Conservation (phyloP, 2,329 filamentous ascomycete species). For the Xylaria sp. region DNA sequence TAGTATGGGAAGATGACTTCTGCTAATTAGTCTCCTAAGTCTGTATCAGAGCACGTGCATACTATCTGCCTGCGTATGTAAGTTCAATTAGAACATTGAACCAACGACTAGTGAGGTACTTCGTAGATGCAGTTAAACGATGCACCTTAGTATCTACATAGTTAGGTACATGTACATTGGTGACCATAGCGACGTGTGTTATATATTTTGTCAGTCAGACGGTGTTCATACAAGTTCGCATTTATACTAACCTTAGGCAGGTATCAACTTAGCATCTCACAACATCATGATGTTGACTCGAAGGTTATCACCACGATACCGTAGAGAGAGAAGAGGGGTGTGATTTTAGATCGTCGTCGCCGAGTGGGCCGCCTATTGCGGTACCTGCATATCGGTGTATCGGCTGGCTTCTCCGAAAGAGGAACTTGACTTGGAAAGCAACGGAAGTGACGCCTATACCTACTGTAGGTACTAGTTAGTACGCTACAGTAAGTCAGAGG, state of each 20-base stretch:
- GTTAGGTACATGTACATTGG: neutral
- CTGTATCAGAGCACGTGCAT: neutral
- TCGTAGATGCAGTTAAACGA: conserved; percentile 5
- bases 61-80: neutral
- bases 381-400: conserved; percentile 52
- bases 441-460: neutral
- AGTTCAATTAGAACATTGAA: neutral
- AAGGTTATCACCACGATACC: conserved; percentile 5
- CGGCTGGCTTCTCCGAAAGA: conserved; percentile 47
- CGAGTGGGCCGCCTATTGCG: conserved; percentile 41
- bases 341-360: conserved; percentile 34
- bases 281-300: neutral
- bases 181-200: neutral
- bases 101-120: neutral
- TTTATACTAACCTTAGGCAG: no score
- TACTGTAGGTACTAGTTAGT: neutral
- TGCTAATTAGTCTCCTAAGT: neutral
- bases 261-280: no score
- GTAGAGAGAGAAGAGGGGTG: conserved; percentile 8
- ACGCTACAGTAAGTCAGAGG: conserved; percentile 6
- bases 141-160: neutral
- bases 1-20: neutral
- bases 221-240: no score
- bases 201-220: no score
- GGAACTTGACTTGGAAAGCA: conserved; percentile 4